These are phyloP conservation scores for Penicillium roqueforti DNA, from an alignment of 495 filamentous ascomycete genomes.

Conservation along the genomic window DNA sequence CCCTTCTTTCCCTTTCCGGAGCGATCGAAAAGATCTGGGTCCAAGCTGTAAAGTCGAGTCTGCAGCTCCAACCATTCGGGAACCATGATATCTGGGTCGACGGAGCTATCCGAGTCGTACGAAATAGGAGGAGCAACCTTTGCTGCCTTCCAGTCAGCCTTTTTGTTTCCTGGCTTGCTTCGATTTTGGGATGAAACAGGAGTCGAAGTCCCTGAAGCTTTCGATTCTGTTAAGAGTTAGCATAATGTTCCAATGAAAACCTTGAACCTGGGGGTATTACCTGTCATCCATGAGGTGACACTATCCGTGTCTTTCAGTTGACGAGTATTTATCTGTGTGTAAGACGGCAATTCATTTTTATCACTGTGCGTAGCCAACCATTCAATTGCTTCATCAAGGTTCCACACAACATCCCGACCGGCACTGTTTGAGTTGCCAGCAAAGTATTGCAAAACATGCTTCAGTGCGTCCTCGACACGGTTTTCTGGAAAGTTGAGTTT, in stretches of 20 bases:
- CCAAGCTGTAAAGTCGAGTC: slow-evolving; percentile 64
- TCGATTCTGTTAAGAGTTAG: slow-evolving; percentile 35
- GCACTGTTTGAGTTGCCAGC: slow-evolving; percentile 44
- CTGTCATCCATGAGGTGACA: slow-evolving; percentile 42
- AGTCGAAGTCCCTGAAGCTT: slow-evolving; percentile 32
- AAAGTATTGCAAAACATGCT: slow-evolving; percentile 57
- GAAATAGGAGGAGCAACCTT: slow-evolving; percentile 22
- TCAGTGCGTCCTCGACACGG: slow-evolving; percentile 59
- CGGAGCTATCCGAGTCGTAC: slow-evolving; percentile 50
- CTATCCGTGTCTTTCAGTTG: slow-evolving; percentile 34
- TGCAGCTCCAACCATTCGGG: slow-evolving; percentile 71
- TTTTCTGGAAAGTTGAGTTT: slow-evolving; percentile 62
- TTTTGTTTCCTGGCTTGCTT: slow-evolving; percentile 26
- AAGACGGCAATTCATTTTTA: slow-evolving; percentile 64
- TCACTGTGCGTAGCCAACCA: slow-evolving; percentile 75
- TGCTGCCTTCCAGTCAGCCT: slow-evolving; percentile 26
- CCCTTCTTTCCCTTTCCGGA: slow-evolving; percentile 43
- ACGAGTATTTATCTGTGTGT: slow-evolving; percentile 45
- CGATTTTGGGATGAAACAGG: slow-evolving; percentile 24
- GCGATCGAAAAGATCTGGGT: slow-evolving; percentile 54
- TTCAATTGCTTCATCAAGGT: slow-evolving; percentile 79
- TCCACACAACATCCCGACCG: slow-evolving; percentile 70
- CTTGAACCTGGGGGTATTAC: slow-evolving; percentile 31
- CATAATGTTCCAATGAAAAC: slow-evolving; percentile 14
- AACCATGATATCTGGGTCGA: slow-evolving; percentile 69